A percentile compares a stretch with the other conserved stretches of the same genome.
phyloP scores from a whole-genome alignment of 2,329 filamentous ascomycete species.

The Sporothrix euskadiensis region DNA sequence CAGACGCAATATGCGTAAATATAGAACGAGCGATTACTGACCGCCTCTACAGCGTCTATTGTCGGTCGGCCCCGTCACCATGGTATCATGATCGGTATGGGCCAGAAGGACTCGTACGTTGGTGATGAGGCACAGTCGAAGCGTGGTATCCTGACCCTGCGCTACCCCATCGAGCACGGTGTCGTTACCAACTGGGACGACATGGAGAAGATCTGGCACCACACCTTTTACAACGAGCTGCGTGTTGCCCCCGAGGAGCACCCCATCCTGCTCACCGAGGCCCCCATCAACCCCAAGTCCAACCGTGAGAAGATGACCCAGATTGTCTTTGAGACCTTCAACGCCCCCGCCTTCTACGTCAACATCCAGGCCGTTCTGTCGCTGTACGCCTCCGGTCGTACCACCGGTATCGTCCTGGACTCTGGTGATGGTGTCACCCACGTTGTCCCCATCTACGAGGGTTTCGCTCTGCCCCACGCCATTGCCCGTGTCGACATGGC shows the following conservation, averaged over 20 bases:
- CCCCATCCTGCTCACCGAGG: constrained; percentile 98
- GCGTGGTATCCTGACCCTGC: constrained; percentile 99
- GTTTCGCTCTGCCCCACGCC: constrained; percentile 99
- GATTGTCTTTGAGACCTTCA: constrained; percentile 99
- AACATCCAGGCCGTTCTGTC: constrained; percentile 99
- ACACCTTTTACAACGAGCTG: constrained; percentile 99
- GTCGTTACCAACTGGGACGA: constrained; percentile 99
- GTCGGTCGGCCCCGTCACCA: constrained; percentile 99
- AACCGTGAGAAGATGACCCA: constrained; percentile 99
- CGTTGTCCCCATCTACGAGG: constrained; percentile 99
- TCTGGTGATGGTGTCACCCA: constrained; percentile 99
- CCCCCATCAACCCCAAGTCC: constrained; percentile 99
- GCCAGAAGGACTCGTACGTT: constrained; percentile 99
- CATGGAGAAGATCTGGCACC: constrained; percentile 99
- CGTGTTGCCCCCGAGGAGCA: constrained; percentile 99
- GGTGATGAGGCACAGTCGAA: constrained; percentile 99
- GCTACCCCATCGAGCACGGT: constrained; percentile 99
- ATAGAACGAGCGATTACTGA: neutral
- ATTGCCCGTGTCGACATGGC: constrained; percentile 99
- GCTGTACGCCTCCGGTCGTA: constrained; percentile 99
- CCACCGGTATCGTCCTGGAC: constrained; percentile 99
- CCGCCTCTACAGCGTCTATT: constrained; percentile 76
- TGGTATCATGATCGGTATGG: constrained; percentile 99
- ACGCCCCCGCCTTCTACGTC: constrained; percentile 99
- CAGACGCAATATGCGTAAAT: neutral